Evolutionary conservation across 2,329 filamentous ascomycete genomes (phyloP), one percentile per base, ranked within the genome.

Genomic region (Dothideomycetes sp.): DNA sequence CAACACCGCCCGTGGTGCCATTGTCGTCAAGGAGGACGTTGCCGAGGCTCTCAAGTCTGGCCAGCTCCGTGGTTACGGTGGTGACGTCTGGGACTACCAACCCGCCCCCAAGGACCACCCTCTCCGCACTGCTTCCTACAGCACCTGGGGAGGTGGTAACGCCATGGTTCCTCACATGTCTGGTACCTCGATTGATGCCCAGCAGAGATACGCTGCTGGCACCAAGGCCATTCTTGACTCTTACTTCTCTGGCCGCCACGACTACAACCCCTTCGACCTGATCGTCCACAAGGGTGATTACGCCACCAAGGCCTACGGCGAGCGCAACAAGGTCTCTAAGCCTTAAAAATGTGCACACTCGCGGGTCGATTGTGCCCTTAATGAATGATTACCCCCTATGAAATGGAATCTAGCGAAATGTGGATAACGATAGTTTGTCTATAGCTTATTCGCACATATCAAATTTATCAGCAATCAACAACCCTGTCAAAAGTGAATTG

Each of bases 161-260:
- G 91, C 88, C 68, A 98, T 91, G 84, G 88, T 95, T 45, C 86
- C 91, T 42, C 91, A 96, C 79, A 94, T 96, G 86, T 94, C 87
- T 10, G 91, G 91, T 60, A 96, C 89, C 43, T 94, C 88, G n/a
- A 81, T 98, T 59, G 91, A 98, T 61, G 91, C 91, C 44, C 91
- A 98, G 75, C 81, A 85, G 69, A 79, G 87, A 36, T 62, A 62
- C 52, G 57, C 59, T 32, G 51, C 53, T 29, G 59, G 59, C 42
- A 83, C 78, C 64, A 94, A 95, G 82, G 65, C 72, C 50, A 96
- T 98, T 59, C 73, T 98, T 45, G 73, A 89, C 50, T 87, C 81
- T 66, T 98, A 96, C 75, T 84, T 94, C 62, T 77, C 72, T 50
- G 88, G 88, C 54, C 80, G 78, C 60, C 68, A 84, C 59, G 88